A percentile compares a stretch with the other conserved stretches of the same genome.
Conservation (phyloP, 768 basidiomycete species). For the Butyriboletus loyo region DNA sequence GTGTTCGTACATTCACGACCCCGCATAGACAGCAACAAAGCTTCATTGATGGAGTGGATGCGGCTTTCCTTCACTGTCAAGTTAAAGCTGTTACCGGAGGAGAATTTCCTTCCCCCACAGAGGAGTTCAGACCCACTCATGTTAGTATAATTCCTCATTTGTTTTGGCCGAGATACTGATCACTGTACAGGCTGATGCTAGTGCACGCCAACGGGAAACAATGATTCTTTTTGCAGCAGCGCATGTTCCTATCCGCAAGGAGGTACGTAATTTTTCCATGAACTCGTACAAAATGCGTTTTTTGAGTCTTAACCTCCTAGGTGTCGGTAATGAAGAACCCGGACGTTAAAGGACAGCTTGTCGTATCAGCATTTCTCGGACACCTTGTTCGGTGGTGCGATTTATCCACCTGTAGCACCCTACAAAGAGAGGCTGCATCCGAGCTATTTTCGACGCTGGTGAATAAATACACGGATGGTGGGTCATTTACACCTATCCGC, state of each 20-base stretch:
- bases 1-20: background rate
- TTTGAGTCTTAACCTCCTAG: conserved; percentile 33
- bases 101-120: conserved; percentile 38
- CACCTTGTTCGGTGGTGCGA: conserved; percentile 61
- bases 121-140: conserved; percentile 47
- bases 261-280: conserved; percentile 42
- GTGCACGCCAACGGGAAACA: conserved; percentile 54
- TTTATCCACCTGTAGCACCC: conserved; percentile 39
- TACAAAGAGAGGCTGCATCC: conserved; percentile 55
- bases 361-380: conserved; percentile 50
- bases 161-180: background rate
- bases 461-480: conserved; percentile 77
- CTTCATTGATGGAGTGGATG: conserved; percentile 44
- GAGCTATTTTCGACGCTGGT: conserved; percentile 64
- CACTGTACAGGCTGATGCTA: conserved; percentile 15
- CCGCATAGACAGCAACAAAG: conserved; percentile 53
- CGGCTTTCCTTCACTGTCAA: conserved; percentile 42
- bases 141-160: conserved; percentile 34
- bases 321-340: conserved; percentile 28
- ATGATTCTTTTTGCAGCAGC: conserved; percentile 66
- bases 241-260: conserved; percentile 59
- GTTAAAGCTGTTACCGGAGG: conserved; percentile 53
- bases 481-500: background rate
- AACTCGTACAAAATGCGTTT: background rate
- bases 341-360: conserved; percentile 41